Evolutionary conservation across 129 eudicot genomes (phyloP), one percentile per base, ranked within the genome.

Genomic region (Cynara cardunculus): DNA sequence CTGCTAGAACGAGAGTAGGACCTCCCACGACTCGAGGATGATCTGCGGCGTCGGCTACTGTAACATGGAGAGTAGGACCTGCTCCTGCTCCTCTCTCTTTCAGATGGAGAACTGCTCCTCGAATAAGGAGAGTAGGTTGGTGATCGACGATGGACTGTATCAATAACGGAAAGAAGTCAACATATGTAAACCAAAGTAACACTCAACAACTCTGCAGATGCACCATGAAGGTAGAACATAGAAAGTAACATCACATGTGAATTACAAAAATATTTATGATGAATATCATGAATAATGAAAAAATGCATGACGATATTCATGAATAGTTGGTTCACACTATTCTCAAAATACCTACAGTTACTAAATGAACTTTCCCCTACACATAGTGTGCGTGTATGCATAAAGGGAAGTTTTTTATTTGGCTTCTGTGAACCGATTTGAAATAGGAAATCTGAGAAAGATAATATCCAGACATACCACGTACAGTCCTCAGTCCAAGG

Each of bases 21-120:
- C 73, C 91, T 76, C 11, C 87, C 81, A 24, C 89, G 88, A 30
- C 89, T 81, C 49, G 74, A 68, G 87, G 13, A 80, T 22, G 95
- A 90, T 41, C 81, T 72, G 41, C 85, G 72, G 0, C 81, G 32
- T 12, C 82, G 37, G 32, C 68, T 78, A 7, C 84, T 64, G 19
- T 85, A 77, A 74, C 69, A 70, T 22, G 94, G 88, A 65, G 94
- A 88, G 71, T 82, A 84, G 11, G 89, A 88, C 78, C 91, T 86
- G 80, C 90, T 80, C 65, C 92, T 84, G 25, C 87, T 80, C 71
- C 96, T 78, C 3, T 75, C 85, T 14, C 96, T 77, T 37, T 89
- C 96, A 28, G 96, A 86, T 8, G 98, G 83, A 11, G 97, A 90
- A 21, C 72, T 78, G 49, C 96, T 89, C 34, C 91, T 75, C 1